Conservation (phyloP, 2,329 filamentous ascomycete genomes). For the Claviceps citrina region DNA sequence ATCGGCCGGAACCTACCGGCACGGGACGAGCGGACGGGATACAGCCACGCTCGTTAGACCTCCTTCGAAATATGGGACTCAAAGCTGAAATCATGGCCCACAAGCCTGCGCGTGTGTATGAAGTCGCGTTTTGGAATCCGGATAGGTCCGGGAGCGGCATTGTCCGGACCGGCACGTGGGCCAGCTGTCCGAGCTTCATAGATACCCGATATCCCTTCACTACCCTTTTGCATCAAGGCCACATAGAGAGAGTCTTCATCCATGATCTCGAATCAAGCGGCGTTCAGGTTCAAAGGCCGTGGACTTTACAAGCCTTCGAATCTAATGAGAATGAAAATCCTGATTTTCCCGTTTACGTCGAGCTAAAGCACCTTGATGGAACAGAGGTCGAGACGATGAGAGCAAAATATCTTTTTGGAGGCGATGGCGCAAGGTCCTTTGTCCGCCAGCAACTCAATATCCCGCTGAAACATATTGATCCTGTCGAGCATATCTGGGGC, state of each 20-base stretch:
- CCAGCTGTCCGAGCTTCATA: constrained; percentile 74
- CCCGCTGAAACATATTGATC: constrained; percentile 54
- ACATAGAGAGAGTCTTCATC: constrained; percentile 57
- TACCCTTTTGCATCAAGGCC: constrained; percentile 54
- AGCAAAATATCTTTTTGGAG: constrained; percentile 56
- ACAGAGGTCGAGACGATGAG: constrained; percentile 49
- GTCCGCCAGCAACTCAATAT: constrained; percentile 52
- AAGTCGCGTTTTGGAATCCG: constrained; percentile 61
- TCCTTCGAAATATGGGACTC: constrained; percentile 77
- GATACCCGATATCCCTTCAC: constrained; percentile 58
- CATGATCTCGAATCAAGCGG: constrained; percentile 48
- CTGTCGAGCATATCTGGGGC: constrained; percentile 57
- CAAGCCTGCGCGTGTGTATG: constrained; percentile 72
- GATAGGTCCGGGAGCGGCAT: constrained; percentile 40
- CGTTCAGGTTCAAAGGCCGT: constrained; percentile 45
- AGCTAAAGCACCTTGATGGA: constrained; percentile 62
- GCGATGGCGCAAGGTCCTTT: constrained; percentile 54
- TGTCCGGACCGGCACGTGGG: constrained; percentile 57
- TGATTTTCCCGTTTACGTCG: constrained; percentile 67
- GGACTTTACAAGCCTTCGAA: constrained; percentile 46
- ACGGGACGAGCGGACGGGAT: constrained; percentile 86
- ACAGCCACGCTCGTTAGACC: constrained; percentile 74
- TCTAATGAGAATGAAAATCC: constrained; percentile 39
- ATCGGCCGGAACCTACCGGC: constrained; percentile 65
- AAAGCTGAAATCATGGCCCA: constrained; percentile 80